Evolutionary conservation across 306 rosid species (phyloP).

Genomic region (Malus fusca): DNA sequence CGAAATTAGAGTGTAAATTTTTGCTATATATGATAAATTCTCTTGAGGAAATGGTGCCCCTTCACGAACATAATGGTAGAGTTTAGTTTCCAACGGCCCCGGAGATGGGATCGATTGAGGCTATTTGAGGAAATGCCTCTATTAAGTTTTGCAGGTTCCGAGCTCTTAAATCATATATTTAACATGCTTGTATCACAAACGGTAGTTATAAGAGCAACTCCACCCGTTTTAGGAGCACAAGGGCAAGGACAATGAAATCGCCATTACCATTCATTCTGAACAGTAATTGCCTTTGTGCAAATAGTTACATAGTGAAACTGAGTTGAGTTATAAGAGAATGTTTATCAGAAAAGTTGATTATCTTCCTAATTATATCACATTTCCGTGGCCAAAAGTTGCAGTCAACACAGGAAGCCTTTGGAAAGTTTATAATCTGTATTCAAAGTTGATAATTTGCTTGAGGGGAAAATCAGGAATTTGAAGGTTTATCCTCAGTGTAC

Average conservation of each 20-base stretch:
- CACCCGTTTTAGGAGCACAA: too few species aligned
- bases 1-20: too few species aligned
- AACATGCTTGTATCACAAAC: neutral
- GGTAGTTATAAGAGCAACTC: neutral
- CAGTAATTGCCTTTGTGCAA: too few species aligned
- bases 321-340: too few species aligned
- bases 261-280: too few species aligned
- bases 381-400: neutral
- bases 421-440: neutral
- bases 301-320: too few species aligned
- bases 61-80: neutral
- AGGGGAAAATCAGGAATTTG: neutral
- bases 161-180: neutral
- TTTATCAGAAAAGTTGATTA: neutral
- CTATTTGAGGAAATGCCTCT: neutral
- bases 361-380: neutral
- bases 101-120: neutral
- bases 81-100: constrained; percentile 17
- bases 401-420: neutral
- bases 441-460: neutral
- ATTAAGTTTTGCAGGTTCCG: neutral
- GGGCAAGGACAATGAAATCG: too few species aligned
- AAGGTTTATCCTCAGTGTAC: neutral
- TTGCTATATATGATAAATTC: too few species aligned
- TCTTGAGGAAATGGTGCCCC: constrained; percentile 14